phyloP scores from a whole-genome alignment of 768 basidiomycete species.

The Galerina marginata region DNA sequence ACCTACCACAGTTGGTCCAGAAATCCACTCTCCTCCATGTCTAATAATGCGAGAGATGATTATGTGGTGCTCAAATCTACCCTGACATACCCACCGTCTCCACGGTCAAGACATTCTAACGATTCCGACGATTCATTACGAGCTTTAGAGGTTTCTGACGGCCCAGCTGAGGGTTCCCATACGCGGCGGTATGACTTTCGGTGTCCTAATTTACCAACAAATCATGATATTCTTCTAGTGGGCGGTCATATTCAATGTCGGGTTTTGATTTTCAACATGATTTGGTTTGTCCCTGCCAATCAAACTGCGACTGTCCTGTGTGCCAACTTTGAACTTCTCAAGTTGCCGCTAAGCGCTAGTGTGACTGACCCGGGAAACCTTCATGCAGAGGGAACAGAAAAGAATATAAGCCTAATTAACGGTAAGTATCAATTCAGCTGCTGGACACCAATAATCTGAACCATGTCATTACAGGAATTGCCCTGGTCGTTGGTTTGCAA shows the following conservation, averaged over 20 bases:
- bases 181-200: conserved; percentile 35
- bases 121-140: conserved; percentile 80
- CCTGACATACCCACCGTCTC: conserved; percentile 41
- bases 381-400: conserved; percentile 59
- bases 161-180: conserved; percentile 44
- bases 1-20: neutral
- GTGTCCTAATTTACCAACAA: neutral
- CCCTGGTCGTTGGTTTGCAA: conserved; percentile 83
- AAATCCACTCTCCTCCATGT: conserved; percentile 37
- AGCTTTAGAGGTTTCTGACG: conserved; percentile 78
- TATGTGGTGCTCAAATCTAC: conserved; percentile 54
- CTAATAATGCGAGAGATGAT: conserved; percentile 41
- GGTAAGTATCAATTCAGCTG: conserved; percentile 49
- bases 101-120: conserved; percentile 48
- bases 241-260: conserved; percentile 70
- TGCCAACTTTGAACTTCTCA: neutral
- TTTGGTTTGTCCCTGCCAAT: conserved; percentile 37
- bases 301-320: neutral
- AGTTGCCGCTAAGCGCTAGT: conserved; percentile 77
- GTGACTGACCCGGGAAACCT: conserved; percentile 69
- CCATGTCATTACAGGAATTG: conserved; percentile 61
- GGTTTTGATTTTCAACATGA: conserved; percentile 83
- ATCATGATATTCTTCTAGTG: conserved; percentile 27
- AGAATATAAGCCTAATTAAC: conserved; percentile 77
- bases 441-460: neutral